These are phyloP conservation scores for Kluyveromyces sp. DNA, from an alignment of 1,139 yeast species.

Conservation along the genomic window DNA sequence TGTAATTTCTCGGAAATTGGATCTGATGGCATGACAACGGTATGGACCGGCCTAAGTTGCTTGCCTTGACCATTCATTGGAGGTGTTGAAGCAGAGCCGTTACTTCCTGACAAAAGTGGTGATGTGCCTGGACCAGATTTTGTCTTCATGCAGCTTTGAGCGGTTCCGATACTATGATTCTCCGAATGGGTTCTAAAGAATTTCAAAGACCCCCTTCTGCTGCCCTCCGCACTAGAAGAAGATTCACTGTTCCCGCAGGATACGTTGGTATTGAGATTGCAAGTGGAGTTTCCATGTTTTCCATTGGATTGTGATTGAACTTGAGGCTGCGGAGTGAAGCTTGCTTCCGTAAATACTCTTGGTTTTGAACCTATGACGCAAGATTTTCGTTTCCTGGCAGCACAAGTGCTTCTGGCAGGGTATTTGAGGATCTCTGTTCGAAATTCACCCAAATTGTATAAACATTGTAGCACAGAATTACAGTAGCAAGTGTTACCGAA, in stretches of 20 bases:
- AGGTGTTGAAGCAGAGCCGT: background rate
- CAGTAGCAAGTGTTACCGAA: constrained; percentile 95
- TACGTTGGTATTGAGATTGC: background rate
- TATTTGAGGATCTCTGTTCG: constrained; percentile 49
- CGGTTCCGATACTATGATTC: background rate
- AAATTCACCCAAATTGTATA: constrained; percentile 67
- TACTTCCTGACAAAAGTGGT: background rate
- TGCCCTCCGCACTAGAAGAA: background rate
- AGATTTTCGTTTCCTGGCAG: constrained; percentile 34
- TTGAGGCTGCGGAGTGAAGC: constrained; percentile 13
- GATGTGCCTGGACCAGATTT: constrained; percentile 1
- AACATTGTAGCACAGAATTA: constrained; percentile 83
- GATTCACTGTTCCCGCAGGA: background rate
- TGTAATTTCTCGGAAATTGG: constrained; percentile 26
- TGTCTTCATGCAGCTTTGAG: background rate
- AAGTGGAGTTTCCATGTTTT: background rate
- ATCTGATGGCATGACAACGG: constrained; percentile 23
- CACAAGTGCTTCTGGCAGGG: constrained; percentile 33
- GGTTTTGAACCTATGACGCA: constrained; percentile 40
- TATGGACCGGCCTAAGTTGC: constrained; percentile 15
- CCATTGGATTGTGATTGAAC: background rate
- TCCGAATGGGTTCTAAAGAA: constrained; percentile 5
- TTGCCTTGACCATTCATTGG: background rate
- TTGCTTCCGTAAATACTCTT: constrained; percentile 39
- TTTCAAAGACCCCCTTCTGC: constrained; percentile 8